Base-by-base conservation (phyloP, 2,329 filamentous ascomycete genomes). In the Escovopsis weberi region DNA sequence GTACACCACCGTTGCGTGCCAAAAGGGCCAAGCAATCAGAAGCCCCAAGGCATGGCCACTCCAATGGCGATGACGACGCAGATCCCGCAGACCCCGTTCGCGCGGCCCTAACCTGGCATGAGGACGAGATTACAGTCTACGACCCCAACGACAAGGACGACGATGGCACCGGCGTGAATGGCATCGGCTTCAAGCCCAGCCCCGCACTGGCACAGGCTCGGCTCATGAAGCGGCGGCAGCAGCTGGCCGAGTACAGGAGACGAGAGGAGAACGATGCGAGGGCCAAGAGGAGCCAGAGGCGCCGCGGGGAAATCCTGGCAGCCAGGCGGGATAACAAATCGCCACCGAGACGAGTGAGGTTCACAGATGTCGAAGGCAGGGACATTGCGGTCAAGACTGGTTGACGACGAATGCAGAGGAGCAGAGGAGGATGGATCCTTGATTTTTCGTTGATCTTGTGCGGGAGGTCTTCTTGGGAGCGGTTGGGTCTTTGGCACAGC, bases 71-170 rank as follows among this genome's bases (percentile, higher is more conserved):
- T 8, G 57, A 61, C 8, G 63, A 61, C 11, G 51, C 55, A 11
- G 50, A 58, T 36, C 57, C 74, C 26, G 59, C 66, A 41, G 74
- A 77, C 43, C 72, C 73, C 0, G 54, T 77, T 9, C 67, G 75
- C 33, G 74, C 75, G 6, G 68, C 74, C 3, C 62, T 80, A 41
- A 81, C 78, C 2, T 82, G 78, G 78, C 75, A 76, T 51, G 75
- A 80, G 48, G 72, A 80, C 50, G 78, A 81, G 53, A 81, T 82
- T 46, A 81, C 78, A 2, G 66, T 80, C 26, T 78, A 80, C 55
- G 72, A 80, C 50, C 73, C 75, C 1, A 65, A 75, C 35, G 78
- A 81, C 53, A 68, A 72, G 47, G 77, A 82, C 48, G 78, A 82
- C 51, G 78, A 82, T 52, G 78, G 78, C 40, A 74, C 71, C 4